These are phyloP conservation scores for Suillus plorans DNA, from an alignment of 768 basidiomycete species.

Conservation along the genomic window DNA sequence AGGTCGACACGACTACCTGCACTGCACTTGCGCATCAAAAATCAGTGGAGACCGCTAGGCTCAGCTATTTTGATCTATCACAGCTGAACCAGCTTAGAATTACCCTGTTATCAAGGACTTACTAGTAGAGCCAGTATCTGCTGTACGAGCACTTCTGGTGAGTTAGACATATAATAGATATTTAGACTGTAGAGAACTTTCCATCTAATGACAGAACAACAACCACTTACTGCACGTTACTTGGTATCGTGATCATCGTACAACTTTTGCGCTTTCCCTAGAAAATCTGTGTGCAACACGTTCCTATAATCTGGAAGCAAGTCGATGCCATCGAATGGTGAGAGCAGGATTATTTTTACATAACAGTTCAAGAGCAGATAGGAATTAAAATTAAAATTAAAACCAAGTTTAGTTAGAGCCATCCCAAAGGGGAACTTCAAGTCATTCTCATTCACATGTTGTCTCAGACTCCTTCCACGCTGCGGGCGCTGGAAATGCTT, in stretches of 20 bases:
- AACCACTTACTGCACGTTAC: not conserved
- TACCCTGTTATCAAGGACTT: not conserved
- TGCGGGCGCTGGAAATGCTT: not conserved
- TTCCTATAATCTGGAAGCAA: not conserved
- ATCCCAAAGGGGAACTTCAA: not conserved
- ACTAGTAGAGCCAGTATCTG: not conserved
- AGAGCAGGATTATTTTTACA: not conserved
- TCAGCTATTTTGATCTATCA: not conserved
- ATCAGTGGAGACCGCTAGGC: not conserved
- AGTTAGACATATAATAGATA: not conserved
- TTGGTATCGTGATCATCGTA: not conserved
- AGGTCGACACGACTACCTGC: not conserved
- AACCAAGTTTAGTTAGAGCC: not conserved
- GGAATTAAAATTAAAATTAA: not conserved
- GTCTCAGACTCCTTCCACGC: not conserved
- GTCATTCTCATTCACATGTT: too few species aligned
- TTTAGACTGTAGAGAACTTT: not conserved
- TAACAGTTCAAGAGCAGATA: not conserved
- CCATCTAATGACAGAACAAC: not conserved
- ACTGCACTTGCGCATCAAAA: not conserved
- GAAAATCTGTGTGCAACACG: not conserved
- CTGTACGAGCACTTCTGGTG: not conserved
- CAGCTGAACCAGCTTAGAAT: not conserved
- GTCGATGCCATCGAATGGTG: not conserved
- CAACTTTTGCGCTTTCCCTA: not conserved